Evolutionary conservation across 2,329 filamentous ascomycete genomes (phyloP).

Genomic region (Ciborinia camelliae): DNA sequence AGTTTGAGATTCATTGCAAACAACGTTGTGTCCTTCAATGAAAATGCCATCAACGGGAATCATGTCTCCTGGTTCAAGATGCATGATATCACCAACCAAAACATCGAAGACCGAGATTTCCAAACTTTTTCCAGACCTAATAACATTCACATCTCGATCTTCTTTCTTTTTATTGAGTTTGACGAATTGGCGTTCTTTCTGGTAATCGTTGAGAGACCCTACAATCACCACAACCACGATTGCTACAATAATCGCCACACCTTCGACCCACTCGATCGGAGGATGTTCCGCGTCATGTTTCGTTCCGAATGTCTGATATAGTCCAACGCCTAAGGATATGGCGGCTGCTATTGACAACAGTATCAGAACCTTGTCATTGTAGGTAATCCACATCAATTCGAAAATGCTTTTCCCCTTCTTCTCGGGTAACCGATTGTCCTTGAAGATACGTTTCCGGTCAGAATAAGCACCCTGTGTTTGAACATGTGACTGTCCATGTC

Average conservation of each 20-base stretch:
- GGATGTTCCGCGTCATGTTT: conserved; percentile 44
- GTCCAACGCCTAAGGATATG: conserved; percentile 71
- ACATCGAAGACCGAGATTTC: conserved; percentile 70
- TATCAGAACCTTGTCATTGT: conserved; percentile 78
- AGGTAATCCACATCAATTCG: conserved; percentile 72
- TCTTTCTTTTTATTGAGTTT: conserved; percentile 79
- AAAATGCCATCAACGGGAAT: conserved; percentile 70
- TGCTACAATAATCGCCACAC: conserved; percentile 73
- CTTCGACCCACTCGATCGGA: conserved; percentile 76
- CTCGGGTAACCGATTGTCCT: conserved; percentile 64
- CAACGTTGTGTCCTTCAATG: conserved; percentile 62
- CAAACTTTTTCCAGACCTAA: conserved; percentile 68
- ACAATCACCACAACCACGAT: conserved; percentile 74
- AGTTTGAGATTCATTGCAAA: conserved; percentile 71
- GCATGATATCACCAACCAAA: conserved; percentile 69
- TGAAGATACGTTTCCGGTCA: conserved; percentile 69
- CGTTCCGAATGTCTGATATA: conserved; percentile 66
- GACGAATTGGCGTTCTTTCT: conserved; percentile 77
- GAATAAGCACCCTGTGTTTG: conserved; percentile 40
- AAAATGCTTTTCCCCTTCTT: conserved; percentile 68
- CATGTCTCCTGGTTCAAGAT: conserved; percentile 70
- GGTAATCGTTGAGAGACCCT: conserved; percentile 77
- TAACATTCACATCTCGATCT: conserved; percentile 68
- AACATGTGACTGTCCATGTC: neutral
- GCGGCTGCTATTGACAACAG: conserved; percentile 66